Base-by-base conservation (phyloP, 805 yeast genomes). In the Saccharomycopsis synnaedendra region DNA sequence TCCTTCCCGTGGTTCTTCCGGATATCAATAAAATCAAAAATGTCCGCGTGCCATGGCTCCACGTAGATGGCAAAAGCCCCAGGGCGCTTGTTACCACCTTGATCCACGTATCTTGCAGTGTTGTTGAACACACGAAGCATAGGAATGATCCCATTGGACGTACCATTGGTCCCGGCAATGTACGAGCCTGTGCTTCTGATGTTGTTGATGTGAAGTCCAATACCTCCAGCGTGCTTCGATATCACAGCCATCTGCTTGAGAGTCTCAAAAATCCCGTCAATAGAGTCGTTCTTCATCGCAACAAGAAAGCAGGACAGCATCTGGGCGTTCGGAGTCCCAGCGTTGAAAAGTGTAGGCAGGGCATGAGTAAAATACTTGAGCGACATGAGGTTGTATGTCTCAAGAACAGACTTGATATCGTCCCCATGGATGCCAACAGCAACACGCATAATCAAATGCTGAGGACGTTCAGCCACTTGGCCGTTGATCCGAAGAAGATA, bases 71-170 rank as follows among this genome's bases (percentile, higher is more conserved):
- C 96, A 65, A 90, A 85, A 3, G 98, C 98, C 53, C 97, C 97
- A 0, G 98, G 98, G 59, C 98, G 74, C 66, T 89, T 89, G 68
- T 90, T 90, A 48, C 97, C 97, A 54, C 98, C 98, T 71, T 90
- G 98, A 59, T 90, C 97, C 39, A 90, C 97, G 60, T 89, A 90
- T 57, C 96, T 77, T 19, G 98, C 97, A 30, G 97, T 88, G 66
- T 87, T 84, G 70, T 90, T 90, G 69, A 81, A 90, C 6, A 90
- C 97, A 57, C 95, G 78, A 31, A 90, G 69, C 97, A 90, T 88
- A n/a, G 98, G 98, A 39, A 89, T 82, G 43, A 90, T 67, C 37
- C 98, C 98, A 57, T 81, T 86, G 2, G 97, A 87, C 7, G 85
- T 78, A 46, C 97, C 98, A 61, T 86, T 86, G 5, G 97, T 81